Conservation (phyloP, 352 stramenopile species). For the Globisporangium alternatum region DNA sequence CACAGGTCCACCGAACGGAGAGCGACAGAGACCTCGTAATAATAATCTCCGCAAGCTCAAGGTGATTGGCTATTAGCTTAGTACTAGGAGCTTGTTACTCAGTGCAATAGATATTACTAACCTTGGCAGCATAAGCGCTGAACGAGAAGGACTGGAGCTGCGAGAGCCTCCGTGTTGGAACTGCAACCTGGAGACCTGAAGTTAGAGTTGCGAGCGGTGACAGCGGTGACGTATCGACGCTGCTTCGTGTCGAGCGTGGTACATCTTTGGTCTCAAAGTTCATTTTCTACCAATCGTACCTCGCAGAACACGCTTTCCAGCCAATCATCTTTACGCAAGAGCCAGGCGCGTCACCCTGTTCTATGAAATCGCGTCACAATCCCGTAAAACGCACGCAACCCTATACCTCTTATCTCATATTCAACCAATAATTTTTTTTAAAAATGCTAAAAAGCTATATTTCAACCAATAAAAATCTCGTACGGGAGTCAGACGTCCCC, state of each 20-base stretch:
- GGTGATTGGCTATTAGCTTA: too few relatives aligned
- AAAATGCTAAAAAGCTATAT: background rate
- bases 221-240: slow-evolving; percentile 13
- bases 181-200: background rate
- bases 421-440: background rate
- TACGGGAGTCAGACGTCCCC: slow-evolving; percentile 1
- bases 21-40: too few relatives aligned
- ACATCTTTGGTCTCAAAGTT: background rate
- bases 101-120: too few relatives aligned
- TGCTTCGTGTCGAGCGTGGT: slow-evolving; percentile 10
- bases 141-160: background rate
- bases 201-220: slow-evolving; percentile 8
- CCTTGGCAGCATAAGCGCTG: too few relatives aligned
- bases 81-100: too few relatives aligned
- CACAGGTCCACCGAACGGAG: too few relatives aligned
- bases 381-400: background rate
- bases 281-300: slow-evolving; percentile 1
- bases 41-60: too few relatives aligned
- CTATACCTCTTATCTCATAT: background rate
- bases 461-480: background rate
- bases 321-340: slow-evolving; percentile 6
- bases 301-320: background rate
- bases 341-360: slow-evolving; percentile 7
- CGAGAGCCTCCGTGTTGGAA: background rate
- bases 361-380: slow-evolving; percentile 6